phyloP scores from a whole-genome alignment of 345 rosid genomes.

The Brassica cretica region DNA sequence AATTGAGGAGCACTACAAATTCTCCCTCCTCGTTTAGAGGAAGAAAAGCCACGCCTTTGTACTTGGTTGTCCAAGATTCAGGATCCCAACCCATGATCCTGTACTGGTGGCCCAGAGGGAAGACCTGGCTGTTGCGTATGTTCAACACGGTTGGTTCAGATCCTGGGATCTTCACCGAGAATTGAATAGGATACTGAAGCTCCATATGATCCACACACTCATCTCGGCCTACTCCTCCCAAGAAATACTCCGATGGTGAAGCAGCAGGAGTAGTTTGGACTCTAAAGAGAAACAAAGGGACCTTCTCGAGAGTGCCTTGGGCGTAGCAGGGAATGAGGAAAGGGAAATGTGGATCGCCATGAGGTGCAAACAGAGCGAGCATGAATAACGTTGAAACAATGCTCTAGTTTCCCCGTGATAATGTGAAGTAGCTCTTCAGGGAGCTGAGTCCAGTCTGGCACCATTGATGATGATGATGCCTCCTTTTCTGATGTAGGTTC shows the following conservation, averaged over 20 bases:
- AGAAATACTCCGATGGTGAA: neutral
- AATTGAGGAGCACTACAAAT: neutral
- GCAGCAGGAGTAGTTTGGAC: neutral
- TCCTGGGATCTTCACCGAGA: neutral
- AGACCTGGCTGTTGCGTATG: neutral
- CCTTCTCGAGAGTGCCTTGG: neutral
- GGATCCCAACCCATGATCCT: neutral
- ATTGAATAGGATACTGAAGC: neutral
- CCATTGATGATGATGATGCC: neutral
- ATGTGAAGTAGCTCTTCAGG: slow-evolving; percentile 18
- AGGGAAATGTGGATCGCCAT: neutral
- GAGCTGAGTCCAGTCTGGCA: neutral
- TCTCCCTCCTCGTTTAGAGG: neutral
- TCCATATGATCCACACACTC: neutral
- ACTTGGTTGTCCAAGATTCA: neutral
- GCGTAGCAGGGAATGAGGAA: neutral
- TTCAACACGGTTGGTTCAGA: neutral
- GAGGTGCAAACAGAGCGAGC: neutral
- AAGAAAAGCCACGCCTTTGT: neutral
- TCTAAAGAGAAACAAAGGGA: neutral
- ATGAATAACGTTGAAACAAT: slow-evolving; percentile 19
- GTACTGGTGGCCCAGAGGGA: neutral
- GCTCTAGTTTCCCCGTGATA: neutral
- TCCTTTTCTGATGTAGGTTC: neutral
- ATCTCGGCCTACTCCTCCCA: neutral